phyloP scores from a whole-genome alignment of 176 grass and related monocot species.

The Carex myosuroides region DNA sequence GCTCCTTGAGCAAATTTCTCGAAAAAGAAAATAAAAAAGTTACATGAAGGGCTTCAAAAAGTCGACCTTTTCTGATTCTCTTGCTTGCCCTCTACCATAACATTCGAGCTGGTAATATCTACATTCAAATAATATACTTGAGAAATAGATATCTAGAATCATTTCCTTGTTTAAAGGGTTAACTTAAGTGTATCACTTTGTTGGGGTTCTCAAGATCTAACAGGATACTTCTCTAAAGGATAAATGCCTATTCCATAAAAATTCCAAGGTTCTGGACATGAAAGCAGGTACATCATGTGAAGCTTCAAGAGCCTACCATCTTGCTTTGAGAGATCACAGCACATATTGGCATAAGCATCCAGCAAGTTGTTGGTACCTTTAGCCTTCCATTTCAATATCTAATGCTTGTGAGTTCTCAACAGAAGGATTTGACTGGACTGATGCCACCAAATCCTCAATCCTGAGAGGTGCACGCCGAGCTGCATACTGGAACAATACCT shows the following conservation, averaged over 20 bases:
- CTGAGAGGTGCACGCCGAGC: conserved; percentile 62
- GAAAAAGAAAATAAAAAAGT: no score
- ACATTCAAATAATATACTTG: background rate
- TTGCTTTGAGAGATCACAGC: background rate
- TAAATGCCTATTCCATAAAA: background rate
- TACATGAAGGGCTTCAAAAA: background rate
- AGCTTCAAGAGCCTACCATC: background rate
- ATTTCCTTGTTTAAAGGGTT: background rate
- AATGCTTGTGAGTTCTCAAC: conserved; percentile 32
- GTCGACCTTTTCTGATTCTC: no score
- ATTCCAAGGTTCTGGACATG: background rate
- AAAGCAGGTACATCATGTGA: background rate
- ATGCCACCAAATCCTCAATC: conserved; percentile 70
- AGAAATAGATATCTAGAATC: background rate
- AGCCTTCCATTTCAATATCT: conserved; percentile 85
- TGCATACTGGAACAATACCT: conserved; percentile 94
- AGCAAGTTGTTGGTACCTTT: background rate
- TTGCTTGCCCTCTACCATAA: background rate
- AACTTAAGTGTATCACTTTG: background rate
- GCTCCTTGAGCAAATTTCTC: background rate
- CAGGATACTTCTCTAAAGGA: background rate
- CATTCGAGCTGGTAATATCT: background rate
- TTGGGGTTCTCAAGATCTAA: no score
- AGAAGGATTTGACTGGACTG: conserved; percentile 41
- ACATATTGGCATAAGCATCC: background rate